Evolutionary conservation across 1,139 yeast species (phyloP), one percentile per base, ranked within the genome.

Genomic region (Taphrina wiesneri): DNA sequence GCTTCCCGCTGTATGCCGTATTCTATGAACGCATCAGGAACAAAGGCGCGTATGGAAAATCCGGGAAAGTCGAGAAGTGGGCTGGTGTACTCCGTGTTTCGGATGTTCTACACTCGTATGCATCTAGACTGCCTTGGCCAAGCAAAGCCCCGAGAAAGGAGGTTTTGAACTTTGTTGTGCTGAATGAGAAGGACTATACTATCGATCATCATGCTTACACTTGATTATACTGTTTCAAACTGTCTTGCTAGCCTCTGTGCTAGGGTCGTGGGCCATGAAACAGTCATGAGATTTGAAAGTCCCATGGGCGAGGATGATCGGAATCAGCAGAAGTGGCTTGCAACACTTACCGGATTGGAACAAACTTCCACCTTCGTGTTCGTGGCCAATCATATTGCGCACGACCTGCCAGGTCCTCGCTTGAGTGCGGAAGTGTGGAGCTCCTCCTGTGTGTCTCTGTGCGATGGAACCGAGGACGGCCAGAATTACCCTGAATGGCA

Each of bases 21-120:
- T 45, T 45, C 49, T n/a, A 21, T n/a, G 13, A 45, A 45, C 49
- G 49, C 49, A 45, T 45, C 49, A 45, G 49, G 49, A 45, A 45
- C 49, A 45, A 45, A 45, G 49, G 49, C 49, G 49, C 28, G n/a
- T 21, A 21, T 45, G 21, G 49, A 23, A 19, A n/a, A 45, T 45
- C 49, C 49, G 49, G 21, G 49, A 45, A 45, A 45, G 49, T 45
- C 25, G 49, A 21, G 49, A 45, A 21, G 49, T 45, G 49, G 49
- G 49, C 49, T 45, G 49, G 49, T 21, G 28, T 9, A 45, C 28
- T 45, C 49, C 49, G 49, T 45, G 49, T 45, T 45, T 45, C 49
- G 49, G 49, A 45, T 17, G 28, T 6, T 28, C 28, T 7, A 45
- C n/a, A 11, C 43, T 39, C 43, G 15, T 39, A 39, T 39, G 43